Percentiles rank a stretch among this genome's conserved stretches.
These are phyloP conservation scores for Candida manassasensis DNA, from an alignment of 805 yeast genomes.

Conservation along the genomic window DNA sequence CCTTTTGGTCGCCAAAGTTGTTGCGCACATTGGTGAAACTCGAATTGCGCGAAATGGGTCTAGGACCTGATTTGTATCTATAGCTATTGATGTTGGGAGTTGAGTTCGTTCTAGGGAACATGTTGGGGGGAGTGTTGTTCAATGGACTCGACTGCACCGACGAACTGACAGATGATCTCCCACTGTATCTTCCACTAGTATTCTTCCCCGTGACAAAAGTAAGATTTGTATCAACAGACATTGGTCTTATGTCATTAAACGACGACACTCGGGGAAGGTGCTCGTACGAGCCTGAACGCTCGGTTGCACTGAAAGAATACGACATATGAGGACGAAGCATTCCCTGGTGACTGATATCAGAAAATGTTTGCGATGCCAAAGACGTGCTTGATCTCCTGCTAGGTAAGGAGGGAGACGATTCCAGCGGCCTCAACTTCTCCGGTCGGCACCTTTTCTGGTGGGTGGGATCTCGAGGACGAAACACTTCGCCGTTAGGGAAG, in stretches of 20 bases:
- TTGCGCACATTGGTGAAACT: not conserved
- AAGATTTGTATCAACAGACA: too few relatives aligned
- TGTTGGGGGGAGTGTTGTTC: not conserved
- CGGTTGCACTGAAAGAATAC: too few relatives aligned
- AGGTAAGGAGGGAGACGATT: not conserved
- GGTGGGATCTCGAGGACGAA: constrained; percentile 35
- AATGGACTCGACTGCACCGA: not conserved
- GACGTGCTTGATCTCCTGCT: not conserved
- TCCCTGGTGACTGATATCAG: too few relatives aligned
- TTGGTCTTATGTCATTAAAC: too few relatives aligned
- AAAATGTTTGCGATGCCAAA: too few relatives aligned
- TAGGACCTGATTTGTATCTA: not conserved
- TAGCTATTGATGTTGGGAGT: constrained; percentile 1
- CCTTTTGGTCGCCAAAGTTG: not conserved
- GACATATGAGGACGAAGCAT: too few relatives aligned
- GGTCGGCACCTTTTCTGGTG: constrained; percentile 2
- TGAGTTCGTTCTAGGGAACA: not conserved
- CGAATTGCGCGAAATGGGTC: not conserved
- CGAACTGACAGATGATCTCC: too few relatives aligned
- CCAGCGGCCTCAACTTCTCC: not conserved
- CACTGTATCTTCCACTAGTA: too few relatives aligned
- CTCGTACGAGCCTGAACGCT: too few relatives aligned
- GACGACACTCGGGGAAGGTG: too few relatives aligned
- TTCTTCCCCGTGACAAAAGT: too few relatives aligned
- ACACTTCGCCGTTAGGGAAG: constrained; percentile 54